phyloP scores from a whole-genome alignment of 192 early-diverging fungal species.

The Podila horticola region DNA sequence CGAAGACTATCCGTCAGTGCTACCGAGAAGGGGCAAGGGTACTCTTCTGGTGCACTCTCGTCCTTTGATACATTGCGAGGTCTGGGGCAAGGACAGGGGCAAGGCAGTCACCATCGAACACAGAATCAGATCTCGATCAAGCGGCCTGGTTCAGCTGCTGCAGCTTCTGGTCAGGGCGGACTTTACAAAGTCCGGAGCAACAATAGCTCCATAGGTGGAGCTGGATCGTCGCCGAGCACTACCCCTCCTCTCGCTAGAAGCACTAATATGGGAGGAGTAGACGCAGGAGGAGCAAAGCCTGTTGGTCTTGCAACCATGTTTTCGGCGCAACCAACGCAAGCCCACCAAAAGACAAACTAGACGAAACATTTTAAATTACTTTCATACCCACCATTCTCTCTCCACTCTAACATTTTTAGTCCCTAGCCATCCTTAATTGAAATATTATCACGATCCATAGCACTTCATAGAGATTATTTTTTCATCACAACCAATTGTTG shows the following conservation, averaged over 20 bases:
- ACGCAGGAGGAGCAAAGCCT: neutral
- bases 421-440: no score
- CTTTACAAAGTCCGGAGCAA: neutral
- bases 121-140: conserved; percentile 14
- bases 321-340: neutral
- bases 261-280: no score
- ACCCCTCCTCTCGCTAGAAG: neutral
- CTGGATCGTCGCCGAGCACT: neutral
- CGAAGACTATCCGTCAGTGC: conserved; percentile 18
- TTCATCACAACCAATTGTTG: no score
- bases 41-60: no score
- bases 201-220: neutral
- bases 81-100: neutral
- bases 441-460: no score
- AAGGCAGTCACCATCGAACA: neutral
- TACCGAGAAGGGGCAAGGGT: neutral
- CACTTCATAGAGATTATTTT: no score
- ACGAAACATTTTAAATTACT: neutral
- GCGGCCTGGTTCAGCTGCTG: conserved; percentile 4
- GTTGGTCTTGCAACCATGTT: conserved; percentile 1
- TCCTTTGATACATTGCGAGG: no score
- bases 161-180: neutral
- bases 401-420: no score
- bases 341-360: neutral
- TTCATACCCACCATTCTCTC: no score